phyloP scores from a whole-genome alignment of 176 grass and related monocot species.

The Paspalum notatum region DNA sequence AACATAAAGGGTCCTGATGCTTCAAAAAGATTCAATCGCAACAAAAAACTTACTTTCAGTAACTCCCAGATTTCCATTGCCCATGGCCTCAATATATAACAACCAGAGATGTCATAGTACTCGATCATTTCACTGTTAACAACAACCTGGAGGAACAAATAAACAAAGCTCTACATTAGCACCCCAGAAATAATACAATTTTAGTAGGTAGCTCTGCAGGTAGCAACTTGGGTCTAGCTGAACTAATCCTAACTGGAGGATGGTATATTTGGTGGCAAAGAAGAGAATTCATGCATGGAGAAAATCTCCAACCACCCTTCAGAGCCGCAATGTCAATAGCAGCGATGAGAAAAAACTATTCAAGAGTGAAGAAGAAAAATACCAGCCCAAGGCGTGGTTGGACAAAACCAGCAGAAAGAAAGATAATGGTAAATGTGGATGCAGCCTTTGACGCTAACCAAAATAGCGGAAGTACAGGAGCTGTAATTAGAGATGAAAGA shows the following conservation, averaged over 20 bases:
- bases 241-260: too few species aligned
- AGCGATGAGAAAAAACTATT: too few species aligned
- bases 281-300: too few species aligned
- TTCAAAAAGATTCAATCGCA: not conserved
- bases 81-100: constrained; percentile 93
- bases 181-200: not conserved
- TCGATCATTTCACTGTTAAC: constrained; percentile 97
- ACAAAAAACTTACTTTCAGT: constrained; percentile 59
- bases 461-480: too few species aligned
- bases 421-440: not conserved
- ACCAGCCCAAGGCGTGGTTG: not conserved
- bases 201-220: too few species aligned
- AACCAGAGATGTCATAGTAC: constrained; percentile 97
- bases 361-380: too few species aligned
- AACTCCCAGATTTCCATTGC: constrained; percentile 88
- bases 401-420: not conserved
- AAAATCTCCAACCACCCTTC: too few species aligned
- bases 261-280: too few species aligned
- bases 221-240: too few species aligned
- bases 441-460: too few species aligned
- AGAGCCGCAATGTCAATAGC: too few species aligned
- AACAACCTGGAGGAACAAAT: constrained; percentile 63
- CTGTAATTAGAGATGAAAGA: too few species aligned
- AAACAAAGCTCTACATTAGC: not conserved
- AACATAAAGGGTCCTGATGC: not conserved